These are phyloP conservation scores for Coemansia sp. DNA, from an alignment of 192 early-diverging fungal genomes.

Conservation along the genomic window DNA sequence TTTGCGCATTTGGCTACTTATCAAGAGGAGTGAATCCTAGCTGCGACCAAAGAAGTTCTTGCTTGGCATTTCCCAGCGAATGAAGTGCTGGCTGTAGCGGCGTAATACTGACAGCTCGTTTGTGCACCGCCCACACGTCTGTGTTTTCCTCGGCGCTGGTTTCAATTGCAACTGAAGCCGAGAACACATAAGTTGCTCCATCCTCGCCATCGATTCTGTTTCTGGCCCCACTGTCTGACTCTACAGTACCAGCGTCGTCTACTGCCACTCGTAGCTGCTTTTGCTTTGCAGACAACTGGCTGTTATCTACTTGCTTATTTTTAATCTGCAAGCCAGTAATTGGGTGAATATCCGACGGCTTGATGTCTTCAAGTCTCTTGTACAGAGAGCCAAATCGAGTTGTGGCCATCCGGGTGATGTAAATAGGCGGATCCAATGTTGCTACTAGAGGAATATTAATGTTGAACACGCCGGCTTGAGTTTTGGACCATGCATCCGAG, in stretches of 20 bases:
- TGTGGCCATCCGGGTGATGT: slow-evolving; percentile 19
- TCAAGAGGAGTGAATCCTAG: slow-evolving; percentile 21
- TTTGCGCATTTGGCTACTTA: background rate
- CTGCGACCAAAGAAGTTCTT: slow-evolving; percentile 10
- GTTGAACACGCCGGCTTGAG: slow-evolving; percentile 17
- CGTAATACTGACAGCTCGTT: slow-evolving; percentile 19
- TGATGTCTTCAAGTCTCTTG: slow-evolving; percentile 1
- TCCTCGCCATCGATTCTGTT: slow-evolving; percentile 9
- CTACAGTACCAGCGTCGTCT: slow-evolving; percentile 9
- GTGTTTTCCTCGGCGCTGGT: slow-evolving; percentile 9
- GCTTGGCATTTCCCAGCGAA: slow-evolving; percentile 14
- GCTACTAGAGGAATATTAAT: slow-evolving; percentile 22
- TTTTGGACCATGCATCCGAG: slow-evolving; percentile 12
- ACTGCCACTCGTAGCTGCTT: slow-evolving; percentile 18
- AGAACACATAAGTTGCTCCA: slow-evolving; percentile 23
- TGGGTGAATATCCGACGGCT: background rate
- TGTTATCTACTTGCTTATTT: background rate
- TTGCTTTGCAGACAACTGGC: background rate
- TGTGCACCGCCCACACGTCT: slow-evolving; percentile 24
- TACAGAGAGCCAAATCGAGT: slow-evolving; percentile 27
- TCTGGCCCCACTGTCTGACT: background rate
- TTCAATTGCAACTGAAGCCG: slow-evolving; percentile 9
- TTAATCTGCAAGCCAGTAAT: background rate
- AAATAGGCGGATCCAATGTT: slow-evolving; percentile 7
- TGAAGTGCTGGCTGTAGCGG: slow-evolving; percentile 22